A percentile compares a stretch with the other conserved stretches of the same genome.
These are phyloP conservation scores for Bryoglossum gracile DNA, from an alignment of 495 filamentous ascomycete species.

Conservation along the genomic window DNA sequence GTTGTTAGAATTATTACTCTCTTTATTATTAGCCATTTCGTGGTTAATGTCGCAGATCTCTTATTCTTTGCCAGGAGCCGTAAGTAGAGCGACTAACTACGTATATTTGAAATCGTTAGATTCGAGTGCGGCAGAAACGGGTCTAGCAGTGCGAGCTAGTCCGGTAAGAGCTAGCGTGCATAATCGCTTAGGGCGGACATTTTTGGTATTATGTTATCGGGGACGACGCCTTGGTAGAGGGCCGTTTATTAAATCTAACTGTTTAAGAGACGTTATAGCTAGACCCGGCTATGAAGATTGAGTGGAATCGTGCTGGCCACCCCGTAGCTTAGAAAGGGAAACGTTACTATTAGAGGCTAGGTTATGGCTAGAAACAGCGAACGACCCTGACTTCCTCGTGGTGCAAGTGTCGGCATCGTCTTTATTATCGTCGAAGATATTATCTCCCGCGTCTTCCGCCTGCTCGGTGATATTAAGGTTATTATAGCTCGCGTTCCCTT, in stretches of 20 bases:
- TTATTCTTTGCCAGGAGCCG: constrained; percentile 11
- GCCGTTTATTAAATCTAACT: constrained; percentile 12
- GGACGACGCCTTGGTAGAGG: constrained; percentile 7
- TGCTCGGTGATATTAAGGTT: constrained; percentile 9
- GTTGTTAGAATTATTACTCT: constrained; percentile 15
- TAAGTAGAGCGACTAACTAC: constrained; percentile 3
- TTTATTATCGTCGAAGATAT: constrained; percentile 7
- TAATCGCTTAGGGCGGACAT: constrained; percentile 9
- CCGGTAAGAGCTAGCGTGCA: constrained; percentile 1
- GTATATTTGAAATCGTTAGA: neutral
- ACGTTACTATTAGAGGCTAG: constrained; percentile 11
- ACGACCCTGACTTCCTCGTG: constrained; percentile 2
- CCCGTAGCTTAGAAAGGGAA: constrained; percentile 8
- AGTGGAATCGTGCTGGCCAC: constrained; percentile 5
- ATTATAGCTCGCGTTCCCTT: constrained; percentile 12
- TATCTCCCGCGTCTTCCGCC: constrained; percentile 5
- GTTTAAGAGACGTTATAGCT: constrained; percentile 13
- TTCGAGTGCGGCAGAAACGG: neutral
- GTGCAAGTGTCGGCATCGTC: constrained; percentile 3
- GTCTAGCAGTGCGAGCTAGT: too few relatives aligned
- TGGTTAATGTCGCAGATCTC: constrained; percentile 13
- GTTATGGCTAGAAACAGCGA: constrained; percentile 7
- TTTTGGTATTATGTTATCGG: constrained; percentile 10
- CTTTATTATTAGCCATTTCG: constrained; percentile 12
- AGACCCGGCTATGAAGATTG: neutral